Percentiles rank a stretch among this genome's conserved stretches.
Evolutionary conservation across 352 stramenopile species (phyloP).

Genomic region (Peronospora farinosa): DNA sequence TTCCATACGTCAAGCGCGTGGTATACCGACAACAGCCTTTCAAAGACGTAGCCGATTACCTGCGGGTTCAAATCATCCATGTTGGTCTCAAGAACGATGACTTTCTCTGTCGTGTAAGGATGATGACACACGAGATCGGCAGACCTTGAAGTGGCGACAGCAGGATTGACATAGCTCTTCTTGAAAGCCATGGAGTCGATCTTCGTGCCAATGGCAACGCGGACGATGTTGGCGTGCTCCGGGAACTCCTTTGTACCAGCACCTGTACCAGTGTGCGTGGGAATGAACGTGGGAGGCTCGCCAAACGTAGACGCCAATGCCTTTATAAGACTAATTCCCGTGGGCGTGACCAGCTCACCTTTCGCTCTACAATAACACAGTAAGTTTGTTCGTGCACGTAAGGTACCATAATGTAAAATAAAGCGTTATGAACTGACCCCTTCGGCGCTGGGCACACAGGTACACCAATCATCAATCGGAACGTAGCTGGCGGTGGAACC

Average conservation of each 20-base stretch:
- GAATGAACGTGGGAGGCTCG: constrained; percentile 69
- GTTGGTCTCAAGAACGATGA: constrained; percentile 86
- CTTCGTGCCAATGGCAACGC: constrained; percentile 73
- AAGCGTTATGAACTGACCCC: constrained; percentile 32
- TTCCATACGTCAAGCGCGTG: constrained; percentile 86
- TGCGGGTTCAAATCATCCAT: constrained; percentile 88
- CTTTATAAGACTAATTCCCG: constrained; percentile 91
- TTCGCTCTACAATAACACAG: constrained; percentile 35
- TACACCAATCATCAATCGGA: constrained; percentile 91
- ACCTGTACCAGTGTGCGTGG: constrained; percentile 67
- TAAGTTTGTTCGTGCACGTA: background rate
- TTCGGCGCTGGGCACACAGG: constrained; percentile 88
- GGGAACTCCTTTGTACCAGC: constrained; percentile 88
- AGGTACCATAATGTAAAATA: background rate
- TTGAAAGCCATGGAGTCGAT: constrained; percentile 23
- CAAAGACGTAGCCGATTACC: constrained; percentile 70
- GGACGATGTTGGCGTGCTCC: constrained; percentile 87
- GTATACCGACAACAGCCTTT: constrained; percentile 51
- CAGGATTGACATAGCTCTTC: constrained; percentile 37
- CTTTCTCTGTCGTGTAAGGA: constrained; percentile 33
- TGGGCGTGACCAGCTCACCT: constrained; percentile 95
- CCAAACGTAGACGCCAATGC: constrained; percentile 71
- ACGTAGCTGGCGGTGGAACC: constrained; percentile 91
- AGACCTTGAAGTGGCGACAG: constrained; percentile 22
- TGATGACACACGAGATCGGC: constrained; percentile 5